Conservation (phyloP, 768 basidiomycete species). For the Trametes meyenii region DNA sequence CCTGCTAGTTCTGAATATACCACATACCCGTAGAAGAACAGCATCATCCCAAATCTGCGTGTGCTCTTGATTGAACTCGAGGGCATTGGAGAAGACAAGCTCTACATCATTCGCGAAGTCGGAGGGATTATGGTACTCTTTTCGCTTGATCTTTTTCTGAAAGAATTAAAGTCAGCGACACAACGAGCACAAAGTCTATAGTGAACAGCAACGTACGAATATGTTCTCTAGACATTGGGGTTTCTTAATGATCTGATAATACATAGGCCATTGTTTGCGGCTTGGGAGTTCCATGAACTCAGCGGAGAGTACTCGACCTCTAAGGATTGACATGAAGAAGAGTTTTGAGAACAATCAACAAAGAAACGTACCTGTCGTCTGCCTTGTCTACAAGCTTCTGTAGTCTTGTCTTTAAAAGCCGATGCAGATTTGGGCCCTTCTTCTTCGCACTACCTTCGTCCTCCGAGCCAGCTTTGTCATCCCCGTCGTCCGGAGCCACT, state of each 20-base stretch:
- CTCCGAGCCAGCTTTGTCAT: slow-evolving; percentile 41
- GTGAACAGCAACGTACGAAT: slow-evolving; percentile 53
- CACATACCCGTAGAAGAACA: slow-evolving; percentile 58
- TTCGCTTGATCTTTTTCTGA: slow-evolving; percentile 80
- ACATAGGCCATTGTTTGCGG: slow-evolving; percentile 75
- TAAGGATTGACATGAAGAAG: slow-evolving; percentile 30
- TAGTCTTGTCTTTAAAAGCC: slow-evolving; percentile 66
- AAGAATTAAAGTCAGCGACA: neutral
- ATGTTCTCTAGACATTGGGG: slow-evolving; percentile 81
- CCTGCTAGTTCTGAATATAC: too few relatives aligned
- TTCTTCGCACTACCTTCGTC: slow-evolving; percentile 49
- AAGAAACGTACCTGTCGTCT: slow-evolving; percentile 60
- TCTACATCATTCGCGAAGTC: slow-evolving; percentile 88
- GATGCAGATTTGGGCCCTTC: slow-evolving; percentile 64
- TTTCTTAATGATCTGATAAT: slow-evolving; percentile 78
- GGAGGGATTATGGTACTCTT: slow-evolving; percentile 67
- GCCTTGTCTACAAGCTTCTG: slow-evolving; percentile 75
- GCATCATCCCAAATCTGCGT: slow-evolving; percentile 86
- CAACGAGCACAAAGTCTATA: too few relatives aligned
- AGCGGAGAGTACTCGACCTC: slow-evolving; percentile 66
- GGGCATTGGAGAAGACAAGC: slow-evolving; percentile 87
- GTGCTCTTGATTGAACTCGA: slow-evolving; percentile 86
- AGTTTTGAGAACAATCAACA: slow-evolving; percentile 8
- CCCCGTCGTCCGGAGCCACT: slow-evolving; percentile 33
- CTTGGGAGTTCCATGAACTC: slow-evolving; percentile 87